Conservation (phyloP, 2,329 filamentous ascomycete genomes). For the Paraphaeosphaeria minitans region DNA sequence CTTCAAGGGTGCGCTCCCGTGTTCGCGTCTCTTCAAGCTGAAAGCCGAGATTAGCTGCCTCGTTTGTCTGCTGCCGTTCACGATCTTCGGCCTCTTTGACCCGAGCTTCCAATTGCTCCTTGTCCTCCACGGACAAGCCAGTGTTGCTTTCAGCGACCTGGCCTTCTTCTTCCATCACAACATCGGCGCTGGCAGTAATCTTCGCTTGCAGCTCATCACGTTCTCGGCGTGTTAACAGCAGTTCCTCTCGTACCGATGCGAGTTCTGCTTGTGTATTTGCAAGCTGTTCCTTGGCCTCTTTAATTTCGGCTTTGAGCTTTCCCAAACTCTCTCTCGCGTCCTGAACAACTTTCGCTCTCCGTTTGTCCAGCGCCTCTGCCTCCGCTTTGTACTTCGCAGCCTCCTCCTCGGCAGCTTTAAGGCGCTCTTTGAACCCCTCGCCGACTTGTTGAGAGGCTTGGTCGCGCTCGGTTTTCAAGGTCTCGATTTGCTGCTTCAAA, state of each 20-base stretch:
- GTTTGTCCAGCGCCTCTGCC: slow-evolving; percentile 35
- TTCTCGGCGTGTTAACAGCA: slow-evolving; percentile 67
- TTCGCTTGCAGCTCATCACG: slow-evolving; percentile 65
- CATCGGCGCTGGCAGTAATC: slow-evolving; percentile 46
- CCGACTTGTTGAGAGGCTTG: slow-evolving; percentile 58
- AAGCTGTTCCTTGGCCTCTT: slow-evolving; percentile 38
- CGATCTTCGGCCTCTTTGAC: slow-evolving; percentile 48
- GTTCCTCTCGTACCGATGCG: slow-evolving; percentile 42
- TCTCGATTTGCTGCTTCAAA: slow-evolving; percentile 76
- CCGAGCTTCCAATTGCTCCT: slow-evolving; percentile 44
- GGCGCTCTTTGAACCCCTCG: slow-evolving; percentile 52
- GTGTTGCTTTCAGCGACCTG: slow-evolving; percentile 46
- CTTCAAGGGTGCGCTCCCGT: slow-evolving; percentile 67
- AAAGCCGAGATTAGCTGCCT: slow-evolving; percentile 41
- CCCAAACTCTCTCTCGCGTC: slow-evolving; percentile 19
- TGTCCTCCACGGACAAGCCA: slow-evolving; percentile 35
- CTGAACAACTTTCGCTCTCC: slow-evolving; percentile 46
- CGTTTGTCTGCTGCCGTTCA: slow-evolving; percentile 46
- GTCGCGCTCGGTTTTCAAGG: slow-evolving; percentile 58
- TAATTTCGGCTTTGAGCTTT: slow-evolving; percentile 1
- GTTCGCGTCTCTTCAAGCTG: slow-evolving; percentile 61
- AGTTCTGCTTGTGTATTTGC: slow-evolving; percentile 40
- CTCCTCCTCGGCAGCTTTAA: slow-evolving; percentile 43
- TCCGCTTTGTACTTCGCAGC: neutral
- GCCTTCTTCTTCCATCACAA: slow-evolving; percentile 53